phyloP scores from a whole-genome alignment of 2,329 filamentous ascomycete species.

The Xylaria digitata region DNA sequence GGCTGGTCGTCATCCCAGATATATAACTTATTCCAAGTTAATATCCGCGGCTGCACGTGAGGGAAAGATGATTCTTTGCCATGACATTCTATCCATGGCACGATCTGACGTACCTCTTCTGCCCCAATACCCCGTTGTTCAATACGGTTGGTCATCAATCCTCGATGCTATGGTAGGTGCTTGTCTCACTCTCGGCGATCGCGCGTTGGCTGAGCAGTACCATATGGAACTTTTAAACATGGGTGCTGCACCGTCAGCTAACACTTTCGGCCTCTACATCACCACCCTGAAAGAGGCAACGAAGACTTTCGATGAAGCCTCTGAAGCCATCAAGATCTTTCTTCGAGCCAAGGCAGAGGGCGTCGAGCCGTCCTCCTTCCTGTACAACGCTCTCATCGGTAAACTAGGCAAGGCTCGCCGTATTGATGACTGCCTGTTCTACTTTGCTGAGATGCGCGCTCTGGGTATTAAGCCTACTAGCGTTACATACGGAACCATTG shows the following conservation, averaged over 20 bases:
- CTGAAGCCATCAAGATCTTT: constrained; percentile 97
- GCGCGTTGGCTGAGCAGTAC: constrained; percentile 82
- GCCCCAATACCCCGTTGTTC: constrained; percentile 84
- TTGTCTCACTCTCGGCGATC: constrained; percentile 84
- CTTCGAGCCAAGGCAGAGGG: constrained; percentile 92
- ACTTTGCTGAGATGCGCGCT: constrained; percentile 97
- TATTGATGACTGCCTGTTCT: constrained; percentile 97
- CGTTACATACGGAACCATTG: constrained; percentile 97
- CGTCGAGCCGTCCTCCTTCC: constrained; percentile 93
- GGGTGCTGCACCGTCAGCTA: constrained; percentile 91
- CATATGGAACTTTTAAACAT: constrained; percentile 93
- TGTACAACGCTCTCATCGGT: constrained; percentile 98
- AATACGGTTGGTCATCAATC: constrained; percentile 96
- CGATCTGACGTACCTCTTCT: constrained; percentile 87
- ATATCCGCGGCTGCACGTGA: constrained; percentile 90
- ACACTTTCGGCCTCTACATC: constrained; percentile 98
- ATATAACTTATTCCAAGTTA: constrained; percentile 96
- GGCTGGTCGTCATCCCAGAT: constrained; percentile 88
- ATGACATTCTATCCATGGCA: constrained; percentile 90
- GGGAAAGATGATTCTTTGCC: constrained; percentile 81
- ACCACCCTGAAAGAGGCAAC: constrained; percentile 98
- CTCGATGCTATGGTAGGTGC: constrained; percentile 96
- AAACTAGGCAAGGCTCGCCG: constrained; percentile 98
- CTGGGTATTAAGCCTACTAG: constrained; percentile 94
- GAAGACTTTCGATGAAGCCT: constrained; percentile 97